Conservation (phyloP, 345 rosid species). For the Triadica sebifera region DNA sequence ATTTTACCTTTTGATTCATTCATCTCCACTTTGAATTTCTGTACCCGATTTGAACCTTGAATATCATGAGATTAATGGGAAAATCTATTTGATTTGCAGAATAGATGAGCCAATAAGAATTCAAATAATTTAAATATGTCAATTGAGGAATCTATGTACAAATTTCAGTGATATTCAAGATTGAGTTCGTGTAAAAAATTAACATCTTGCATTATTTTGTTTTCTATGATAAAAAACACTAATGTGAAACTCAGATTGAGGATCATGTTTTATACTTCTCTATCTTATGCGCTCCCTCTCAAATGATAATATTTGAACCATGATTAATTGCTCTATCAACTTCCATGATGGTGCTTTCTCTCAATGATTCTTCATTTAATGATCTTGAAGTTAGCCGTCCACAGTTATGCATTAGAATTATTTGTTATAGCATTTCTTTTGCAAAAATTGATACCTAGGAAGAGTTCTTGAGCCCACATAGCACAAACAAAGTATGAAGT, state of each 20-base stretch:
- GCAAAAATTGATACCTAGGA: not conserved
- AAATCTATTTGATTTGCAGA: not conserved
- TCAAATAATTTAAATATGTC: not conserved
- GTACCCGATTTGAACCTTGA: not conserved
- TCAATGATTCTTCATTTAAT: not conserved
- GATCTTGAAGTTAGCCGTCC: constrained; percentile 5
- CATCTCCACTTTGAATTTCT: not conserved
- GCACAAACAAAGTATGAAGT: not conserved
- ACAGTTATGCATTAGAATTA: not conserved
- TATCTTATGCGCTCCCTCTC: not conserved
- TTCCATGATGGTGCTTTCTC: not conserved
- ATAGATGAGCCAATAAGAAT: not conserved
- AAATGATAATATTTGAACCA: not conserved
- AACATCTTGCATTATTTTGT: not conserved
- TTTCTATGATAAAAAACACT: not conserved
- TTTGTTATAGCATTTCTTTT: not conserved
- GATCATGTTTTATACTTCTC: not conserved
- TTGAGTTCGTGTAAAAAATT: not conserved
- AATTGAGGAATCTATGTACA: not conserved
- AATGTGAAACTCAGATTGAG: not conserved
- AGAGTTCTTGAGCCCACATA: not conserved
- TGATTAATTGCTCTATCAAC: not conserved
- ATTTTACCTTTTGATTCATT: not conserved
- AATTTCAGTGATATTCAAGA: not conserved
- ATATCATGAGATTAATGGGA: not conserved